Conservation (phyloP, 345 rosid genomes). For the Combretum micranthum region DNA sequence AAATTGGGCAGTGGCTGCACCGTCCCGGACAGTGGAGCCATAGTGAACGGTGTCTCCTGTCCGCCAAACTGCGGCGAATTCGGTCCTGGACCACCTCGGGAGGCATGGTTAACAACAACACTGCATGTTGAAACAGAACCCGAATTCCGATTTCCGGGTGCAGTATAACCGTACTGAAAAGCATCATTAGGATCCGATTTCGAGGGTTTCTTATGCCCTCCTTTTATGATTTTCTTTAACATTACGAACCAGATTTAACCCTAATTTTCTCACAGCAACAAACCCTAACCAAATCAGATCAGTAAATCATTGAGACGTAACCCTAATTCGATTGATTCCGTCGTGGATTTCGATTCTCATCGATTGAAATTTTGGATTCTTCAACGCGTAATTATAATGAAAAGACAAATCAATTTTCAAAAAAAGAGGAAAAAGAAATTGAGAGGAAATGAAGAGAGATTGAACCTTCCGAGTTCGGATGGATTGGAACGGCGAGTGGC, state of each 20-base stretch:
- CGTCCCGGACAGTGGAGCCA: conserved; percentile 4
- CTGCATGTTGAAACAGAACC: conserved; percentile 11
- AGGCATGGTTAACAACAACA: conserved; percentile 31
- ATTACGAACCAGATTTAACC: conserved; percentile 8
- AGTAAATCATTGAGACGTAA: not conserved
- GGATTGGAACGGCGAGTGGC: not conserved
- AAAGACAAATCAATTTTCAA: not conserved
- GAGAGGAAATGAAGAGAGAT: not conserved
- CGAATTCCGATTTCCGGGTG: conserved; percentile 6
- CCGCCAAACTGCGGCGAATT: conserved; percentile 2
- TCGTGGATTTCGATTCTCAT: not conserved
- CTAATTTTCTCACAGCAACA: not conserved
- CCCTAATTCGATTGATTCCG: conserved; percentile 1
- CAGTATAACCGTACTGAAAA: conserved; percentile 7
- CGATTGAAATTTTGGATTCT: not conserved
- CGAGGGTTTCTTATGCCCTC: conserved; percentile 26
- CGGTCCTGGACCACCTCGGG: conserved; percentile 21
- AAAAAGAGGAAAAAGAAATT: not conserved
- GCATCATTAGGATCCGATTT: conserved; percentile 18
- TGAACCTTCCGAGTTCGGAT: not conserved
- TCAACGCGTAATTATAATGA: too few relatives aligned
- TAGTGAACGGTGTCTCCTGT: not conserved
- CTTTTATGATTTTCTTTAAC: conserved; percentile 35
- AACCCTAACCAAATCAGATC: not conserved
- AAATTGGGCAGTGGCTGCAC: conserved; percentile 26